Evolutionary conservation across 2,329 filamentous ascomycete genomes (phyloP).

Genomic region (Pseudopyrenochaeta lycopersici): DNA sequence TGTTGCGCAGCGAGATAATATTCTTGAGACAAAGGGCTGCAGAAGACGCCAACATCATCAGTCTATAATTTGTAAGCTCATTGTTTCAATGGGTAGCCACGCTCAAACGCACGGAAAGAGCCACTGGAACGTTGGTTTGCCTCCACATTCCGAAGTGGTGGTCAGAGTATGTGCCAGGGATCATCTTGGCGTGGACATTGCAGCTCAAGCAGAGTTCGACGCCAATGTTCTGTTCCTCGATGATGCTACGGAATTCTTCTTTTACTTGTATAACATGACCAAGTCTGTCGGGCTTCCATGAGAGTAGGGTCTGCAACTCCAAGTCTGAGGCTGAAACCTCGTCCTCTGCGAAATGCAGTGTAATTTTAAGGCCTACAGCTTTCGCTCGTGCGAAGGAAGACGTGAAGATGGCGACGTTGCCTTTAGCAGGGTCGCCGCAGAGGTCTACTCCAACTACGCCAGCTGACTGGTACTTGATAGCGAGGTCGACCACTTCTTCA

Average conservation of each 20-base stretch:
- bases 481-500: slow-evolving; percentile 70
- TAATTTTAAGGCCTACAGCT: slow-evolving; percentile 66
- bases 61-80: slow-evolving; percentile 62
- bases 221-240: slow-evolving; percentile 64
- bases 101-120: slow-evolving; percentile 70
- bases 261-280: slow-evolving; percentile 83
- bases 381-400: slow-evolving; percentile 68
- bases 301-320: slow-evolving; percentile 72
- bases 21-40: slow-evolving; percentile 78
- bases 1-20: slow-evolving; percentile 76
- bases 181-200: slow-evolving; percentile 80
- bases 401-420: slow-evolving; percentile 68
- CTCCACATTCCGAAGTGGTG: slow-evolving; percentile 84
- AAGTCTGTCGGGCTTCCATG: slow-evolving; percentile 72
- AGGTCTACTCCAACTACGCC: slow-evolving; percentile 80
- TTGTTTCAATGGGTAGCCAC: not conserved
- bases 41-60: slow-evolving; percentile 84
- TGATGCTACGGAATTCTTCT: slow-evolving; percentile 66
- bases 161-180: slow-evolving; percentile 68
- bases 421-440: slow-evolving; percentile 76
- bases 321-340: slow-evolving; percentile 62
- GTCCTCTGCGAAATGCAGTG: slow-evolving; percentile 81
- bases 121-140: slow-evolving; percentile 63
- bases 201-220: slow-evolving; percentile 82
- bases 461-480: slow-evolving; percentile 60